Conservation (phyloP, 768 basidiomycete species). For the Tephrocybe sp. region DNA sequence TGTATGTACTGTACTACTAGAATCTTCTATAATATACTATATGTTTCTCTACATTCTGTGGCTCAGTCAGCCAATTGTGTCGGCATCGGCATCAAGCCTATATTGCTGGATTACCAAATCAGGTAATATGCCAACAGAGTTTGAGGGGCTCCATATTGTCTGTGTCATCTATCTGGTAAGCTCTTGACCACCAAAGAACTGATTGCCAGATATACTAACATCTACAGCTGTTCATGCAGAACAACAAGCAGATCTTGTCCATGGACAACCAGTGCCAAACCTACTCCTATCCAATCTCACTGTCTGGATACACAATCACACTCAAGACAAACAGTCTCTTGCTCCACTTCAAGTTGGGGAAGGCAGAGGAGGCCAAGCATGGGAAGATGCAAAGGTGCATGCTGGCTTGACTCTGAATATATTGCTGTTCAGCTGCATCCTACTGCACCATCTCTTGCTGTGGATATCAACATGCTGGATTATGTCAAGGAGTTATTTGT, state of each 20-base stretch:
- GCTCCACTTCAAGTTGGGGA: constrained; percentile 60
- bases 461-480: not conserved
- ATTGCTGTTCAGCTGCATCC: no score
- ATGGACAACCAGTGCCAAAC: constrained; percentile 65
- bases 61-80: no score
- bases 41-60: no score
- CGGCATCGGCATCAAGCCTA: no score
- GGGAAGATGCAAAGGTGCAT: constrained; percentile 52
- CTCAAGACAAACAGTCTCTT: constrained; percentile 41
- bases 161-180: constrained; percentile 61
- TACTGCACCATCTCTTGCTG: constrained; percentile 5
- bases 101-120: no score
- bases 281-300: constrained; percentile 34
- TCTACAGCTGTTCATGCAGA: constrained; percentile 33
- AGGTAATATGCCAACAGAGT: no score
- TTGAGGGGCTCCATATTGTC: constrained; percentile 70
- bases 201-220: not conserved
- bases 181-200: not conserved
- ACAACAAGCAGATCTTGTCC: constrained; percentile 45
- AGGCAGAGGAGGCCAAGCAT: constrained; percentile 44
- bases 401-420: constrained; percentile 64
- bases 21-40: no score
- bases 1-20: no score
- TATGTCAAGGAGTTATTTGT: not conserved
- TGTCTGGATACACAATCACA: constrained; percentile 6